Evolutionary conservation across 352 stramenopile genomes (phyloP), one percentile per base, ranked within the genome.

Genomic region (Globisporangium orthogonon): DNA sequence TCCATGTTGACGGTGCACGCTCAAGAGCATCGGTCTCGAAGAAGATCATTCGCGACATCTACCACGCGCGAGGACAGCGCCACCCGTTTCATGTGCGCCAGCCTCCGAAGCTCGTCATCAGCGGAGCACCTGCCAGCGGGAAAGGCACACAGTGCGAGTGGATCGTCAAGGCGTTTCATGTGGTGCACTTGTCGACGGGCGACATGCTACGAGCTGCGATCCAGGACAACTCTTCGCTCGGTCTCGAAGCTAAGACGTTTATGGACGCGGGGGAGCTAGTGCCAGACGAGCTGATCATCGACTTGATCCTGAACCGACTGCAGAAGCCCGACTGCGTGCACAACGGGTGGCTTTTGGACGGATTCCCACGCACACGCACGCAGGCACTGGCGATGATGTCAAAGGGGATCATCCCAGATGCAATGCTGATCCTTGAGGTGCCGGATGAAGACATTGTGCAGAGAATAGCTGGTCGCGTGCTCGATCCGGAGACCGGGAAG

Each of bases 131-230:
- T 15, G 96, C 95, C 0, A 86, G 80, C 43, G 96, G 96, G 39
- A 98, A 99, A 69, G 95, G 96, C 44, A 98, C 95, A 6, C 96
- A 99, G 62, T 99, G 96, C 65, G 91, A 98, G 67, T 78, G 86
- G 60, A 89, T 98, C 35, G 86, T 87, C 14, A 73, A 81, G 31
- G 85, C 82, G 28, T 97, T 96, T 64, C 77, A 93, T 48, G 86
- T 98, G 7, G 87, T 98, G 13, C 96, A 98, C 63, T 72, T 98
- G 23, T 97, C 85, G 15, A 97, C 91, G 7, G 96, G 96, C 11
- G 96, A 98, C 60, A 98, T 98, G 83, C 75, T 98, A 2, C 83
- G 96, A 13, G 78, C 85, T 4, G 88, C 84, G 5, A 96, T 98
- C 50, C 71, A 86, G 39, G 81, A 76, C 1, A 72, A 72, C 7